Evolutionary conservation across 2,329 filamentous ascomycete species (phyloP), one percentile per base, ranked within the genome.

Genomic region (Thielaviopsis populi): DNA sequence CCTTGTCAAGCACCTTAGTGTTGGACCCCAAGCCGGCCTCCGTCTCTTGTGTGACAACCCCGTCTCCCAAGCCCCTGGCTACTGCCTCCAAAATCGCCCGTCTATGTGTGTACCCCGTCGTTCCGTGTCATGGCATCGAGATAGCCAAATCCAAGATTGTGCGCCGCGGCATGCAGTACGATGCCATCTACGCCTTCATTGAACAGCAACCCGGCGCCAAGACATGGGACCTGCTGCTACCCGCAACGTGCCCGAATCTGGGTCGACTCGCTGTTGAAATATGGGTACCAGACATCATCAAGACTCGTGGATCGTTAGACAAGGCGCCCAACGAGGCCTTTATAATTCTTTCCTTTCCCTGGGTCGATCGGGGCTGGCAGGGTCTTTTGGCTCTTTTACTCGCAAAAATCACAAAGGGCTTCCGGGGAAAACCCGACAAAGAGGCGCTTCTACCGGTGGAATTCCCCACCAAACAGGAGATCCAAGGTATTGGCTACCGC

Each of bases 121-220:
- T 95, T 75, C 89, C 87, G 64, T 95, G 90, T 72, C 78, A 77
- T 64, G 88, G 87, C 33, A 83, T 95, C 63, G 89, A 94, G 74
- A 74, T 96, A 58, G 75, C 81, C 61, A 75, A 79, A 66, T 82
- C 82, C 66, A 80, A 82, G 63, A 79, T 94, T 17, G 74, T 89
- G 56, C 76, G 82, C 5, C 83, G 82, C 1, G 90, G 91, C 1
- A 78, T 95, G 64, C 81, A 86, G 71, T 88, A 87, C 73, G 91
- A 96, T 74, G 83, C 90, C 5, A 82, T 92, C 68, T 95, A 91
- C 76, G 86, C 84, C 59, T 89, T 96, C 71, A 90, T 88, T 1
- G 86, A 91, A 72, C 76, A 81, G 66, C 76, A 76, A 19, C 56
- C 61, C 40, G 76, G 78, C 2, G 73, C 75, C 19, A 66, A 71